A percentile compares a stretch with the other conserved stretches of the same genome.
These are phyloP conservation scores for Pulveroboletus frians DNA, from an alignment of 768 basidiomycete species.

Conservation along the genomic window DNA sequence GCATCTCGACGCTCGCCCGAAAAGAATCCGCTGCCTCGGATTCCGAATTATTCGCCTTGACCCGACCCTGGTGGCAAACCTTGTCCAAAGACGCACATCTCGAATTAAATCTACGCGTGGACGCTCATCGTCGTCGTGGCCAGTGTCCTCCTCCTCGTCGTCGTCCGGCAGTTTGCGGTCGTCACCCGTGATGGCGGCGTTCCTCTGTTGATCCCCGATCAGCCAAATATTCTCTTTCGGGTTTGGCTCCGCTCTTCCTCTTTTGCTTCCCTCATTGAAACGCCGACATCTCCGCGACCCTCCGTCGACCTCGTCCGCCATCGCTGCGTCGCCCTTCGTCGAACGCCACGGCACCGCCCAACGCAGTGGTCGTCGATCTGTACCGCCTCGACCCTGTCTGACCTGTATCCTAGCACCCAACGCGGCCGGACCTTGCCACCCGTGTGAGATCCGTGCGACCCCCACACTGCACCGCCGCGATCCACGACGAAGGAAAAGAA, in stretches of 20 bases:
- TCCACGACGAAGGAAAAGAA: too few species aligned
- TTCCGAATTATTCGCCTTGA: conserved; percentile 45
- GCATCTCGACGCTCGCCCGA: conserved; percentile 14
- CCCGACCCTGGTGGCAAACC: conserved; percentile 35
- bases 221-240: conserved; percentile 35
- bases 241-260: conserved; percentile 30
- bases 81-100: conserved; percentile 32
- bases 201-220: conserved; percentile 62
- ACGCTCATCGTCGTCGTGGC: too few species aligned
- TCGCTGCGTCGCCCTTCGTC: conserved; percentile 24
- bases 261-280: conserved; percentile 12
- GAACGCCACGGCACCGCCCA: too few species aligned
- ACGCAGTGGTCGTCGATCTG: too few species aligned
- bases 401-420: too few species aligned
- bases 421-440: too few species aligned
- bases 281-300: conserved; percentile 29
- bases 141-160: not conserved
- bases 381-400: too few species aligned
- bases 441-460: too few species aligned
- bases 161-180: conserved; percentile 28
- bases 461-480: too few species aligned
- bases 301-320: conserved; percentile 3
- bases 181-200: conserved; percentile 26
- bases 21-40: conserved; percentile 33
- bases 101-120: conserved; percentile 23